Conservation (phyloP, 352 stramenopile species). For the Aphanomyces euteiches region DNA sequence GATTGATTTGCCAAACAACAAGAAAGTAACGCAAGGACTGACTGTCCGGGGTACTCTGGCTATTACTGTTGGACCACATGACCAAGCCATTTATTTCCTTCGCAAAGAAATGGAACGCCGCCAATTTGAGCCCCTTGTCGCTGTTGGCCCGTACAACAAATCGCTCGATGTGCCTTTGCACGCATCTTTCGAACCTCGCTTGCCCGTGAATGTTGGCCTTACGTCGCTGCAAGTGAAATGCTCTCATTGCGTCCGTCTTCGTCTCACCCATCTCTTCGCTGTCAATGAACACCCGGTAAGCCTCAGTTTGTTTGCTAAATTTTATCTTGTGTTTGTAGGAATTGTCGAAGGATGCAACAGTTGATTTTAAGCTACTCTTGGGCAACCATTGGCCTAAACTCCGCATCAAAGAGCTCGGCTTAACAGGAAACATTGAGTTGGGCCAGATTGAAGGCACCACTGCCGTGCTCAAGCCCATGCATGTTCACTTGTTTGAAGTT, state of each 20-base stretch:
- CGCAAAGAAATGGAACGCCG: constrained; percentile 64
- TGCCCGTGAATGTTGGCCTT: constrained; percentile 88
- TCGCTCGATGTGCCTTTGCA: neutral
- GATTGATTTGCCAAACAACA: constrained; percentile 56
- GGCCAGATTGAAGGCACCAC: constrained; percentile 34
- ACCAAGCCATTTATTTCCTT: constrained; percentile 56
- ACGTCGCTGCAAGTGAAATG: constrained; percentile 84
- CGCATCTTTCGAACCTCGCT: neutral
- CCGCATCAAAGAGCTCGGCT: constrained; percentile 79
- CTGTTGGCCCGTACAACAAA: constrained; percentile 31
- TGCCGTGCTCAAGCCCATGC: constrained; percentile 84
- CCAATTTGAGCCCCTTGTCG: constrained; percentile 64
- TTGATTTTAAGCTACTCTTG: constrained; percentile 74
- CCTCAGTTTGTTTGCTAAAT: neutral
- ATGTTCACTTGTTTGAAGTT: constrained; percentile 91
- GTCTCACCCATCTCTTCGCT: constrained; percentile 93
- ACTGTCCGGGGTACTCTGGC: constrained; percentile 64
- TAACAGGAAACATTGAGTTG: constrained; percentile 56
- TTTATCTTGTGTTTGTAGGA: constrained; percentile 20
- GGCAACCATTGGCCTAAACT: constrained; percentile 45
- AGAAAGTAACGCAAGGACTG: constrained; percentile 53
- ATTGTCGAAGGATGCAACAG: constrained; percentile 62
- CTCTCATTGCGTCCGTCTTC: constrained; percentile 80
- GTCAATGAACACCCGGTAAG: constrained; percentile 70
- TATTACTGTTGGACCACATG: constrained; percentile 55